Base-by-base conservation (phyloP, 768 basidiomycete species). In the Naganishia vaughanmartiniae region DNA sequence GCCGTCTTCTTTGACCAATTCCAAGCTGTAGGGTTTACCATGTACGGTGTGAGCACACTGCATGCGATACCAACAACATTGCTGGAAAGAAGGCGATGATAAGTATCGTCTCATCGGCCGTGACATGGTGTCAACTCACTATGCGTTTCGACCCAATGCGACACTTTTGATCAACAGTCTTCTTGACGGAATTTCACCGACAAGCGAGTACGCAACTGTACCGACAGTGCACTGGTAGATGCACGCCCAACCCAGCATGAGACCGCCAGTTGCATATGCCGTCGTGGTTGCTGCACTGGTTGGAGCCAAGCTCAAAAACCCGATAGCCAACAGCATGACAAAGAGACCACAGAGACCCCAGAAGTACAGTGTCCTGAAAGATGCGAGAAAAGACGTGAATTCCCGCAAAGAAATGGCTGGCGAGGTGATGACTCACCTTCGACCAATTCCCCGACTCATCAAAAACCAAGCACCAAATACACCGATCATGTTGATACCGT, bases 171-270 rank as follows among this genome's bases (percentile, higher is more conserved):
- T 66, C 21, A 72, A 68, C 21, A 74, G 48, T 45, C 73, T 63
- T 39, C 66, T 26, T 30, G 73, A 74, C n/a, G 76, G 72, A 17
- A 74, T 57, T 53, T 77, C 76, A 51, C 73, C 70, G 53, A 77
- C 74, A 58, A 77, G 69, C 19, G 71, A 65, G 73, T 77, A 74
- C 45, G 72, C 71, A 53, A 76, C 45, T 4, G 75, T 69, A 3
- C 68, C 80, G 56, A 82, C 79, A 17, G 79, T 74, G 51, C 73
- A 57, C 56, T 81, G 77, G 69, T 81, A 81, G n/a, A 80, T 65
- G 60, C 76, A 77, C 46, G 81, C 80, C 72, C 79, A 82, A 53
- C 73, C 72, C 39, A 83, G 71, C 45, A 83, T 75, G 17, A 82
- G 58, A 17, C 72, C 73, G 3, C 81, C 82, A 24, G 79, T 77